These are phyloP conservation scores for Acanthamoeba castellanii DNA, from an alignment of 208 protist species.

Conservation along the genomic window DNA sequence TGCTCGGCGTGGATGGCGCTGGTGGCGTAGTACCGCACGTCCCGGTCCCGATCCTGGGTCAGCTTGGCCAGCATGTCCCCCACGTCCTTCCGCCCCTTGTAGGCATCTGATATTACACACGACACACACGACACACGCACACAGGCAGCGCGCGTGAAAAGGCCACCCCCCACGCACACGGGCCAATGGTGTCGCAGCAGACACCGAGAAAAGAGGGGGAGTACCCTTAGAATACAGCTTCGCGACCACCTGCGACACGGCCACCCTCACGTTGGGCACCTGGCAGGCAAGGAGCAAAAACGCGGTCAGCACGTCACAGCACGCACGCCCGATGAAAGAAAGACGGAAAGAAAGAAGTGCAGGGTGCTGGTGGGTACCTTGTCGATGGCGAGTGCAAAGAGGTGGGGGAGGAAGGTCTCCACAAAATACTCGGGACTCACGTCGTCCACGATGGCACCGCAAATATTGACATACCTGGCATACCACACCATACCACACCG, in stretches of 20 bases:
- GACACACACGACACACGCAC: no score
- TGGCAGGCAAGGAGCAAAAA: background rate
- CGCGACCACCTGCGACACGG: slow-evolving; percentile 20
- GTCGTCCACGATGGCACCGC: slow-evolving; percentile 5
- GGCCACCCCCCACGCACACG: no score
- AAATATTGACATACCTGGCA: slow-evolving; percentile 61
- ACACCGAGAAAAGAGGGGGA: no score
- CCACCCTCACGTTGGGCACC: slow-evolving; percentile 29
- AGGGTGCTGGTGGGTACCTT: background rate
- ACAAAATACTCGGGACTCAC: background rate
- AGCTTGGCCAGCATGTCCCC: background rate
- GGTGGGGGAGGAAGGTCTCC: slow-evolving; percentile 22
- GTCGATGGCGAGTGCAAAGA: background rate
- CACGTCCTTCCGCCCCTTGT: background rate
- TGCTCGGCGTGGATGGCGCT: background rate
- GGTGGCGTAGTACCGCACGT: slow-evolving; percentile 1
- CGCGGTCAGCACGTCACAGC: background rate
- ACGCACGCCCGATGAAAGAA: background rate
- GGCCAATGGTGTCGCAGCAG: no score
- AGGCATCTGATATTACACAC: background rate
- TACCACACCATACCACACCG: background rate
- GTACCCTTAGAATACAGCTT: slow-evolving; percentile 23
- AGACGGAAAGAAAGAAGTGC: no score
- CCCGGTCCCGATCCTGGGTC: slow-evolving; percentile 5
- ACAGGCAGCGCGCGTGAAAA: background rate